phyloP scores from a whole-genome alignment of 495 filamentous ascomycete genomes.

The Xylaria curta region DNA sequence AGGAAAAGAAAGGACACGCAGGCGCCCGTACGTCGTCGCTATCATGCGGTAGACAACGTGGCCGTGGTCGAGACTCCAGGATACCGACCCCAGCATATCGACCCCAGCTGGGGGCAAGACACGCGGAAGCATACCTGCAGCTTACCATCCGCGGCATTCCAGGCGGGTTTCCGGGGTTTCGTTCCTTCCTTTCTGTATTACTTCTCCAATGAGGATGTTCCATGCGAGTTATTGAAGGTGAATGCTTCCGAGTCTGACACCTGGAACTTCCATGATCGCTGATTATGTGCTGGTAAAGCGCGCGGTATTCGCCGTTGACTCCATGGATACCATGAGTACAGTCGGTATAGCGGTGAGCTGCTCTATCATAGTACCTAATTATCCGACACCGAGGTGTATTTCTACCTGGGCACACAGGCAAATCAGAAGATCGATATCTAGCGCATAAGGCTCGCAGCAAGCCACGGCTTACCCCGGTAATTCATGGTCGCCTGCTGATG shows the following conservation, averaged over 20 bases:
- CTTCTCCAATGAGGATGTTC: not conserved
- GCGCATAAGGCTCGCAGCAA: not conserved
- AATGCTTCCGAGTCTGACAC: not conserved
- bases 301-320: not conserved
- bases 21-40: not conserved
- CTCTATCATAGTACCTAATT: constrained; percentile 4
- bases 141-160: constrained; percentile 17
- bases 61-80: not conserved
- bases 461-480: constrained; percentile 5
- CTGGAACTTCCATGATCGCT: not conserved
- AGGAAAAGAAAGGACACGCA: not conserved
- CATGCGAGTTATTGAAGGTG: not conserved
- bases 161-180: constrained; percentile 7
- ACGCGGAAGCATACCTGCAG: constrained; percentile 7
- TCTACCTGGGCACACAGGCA: not conserved
- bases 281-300: not conserved
- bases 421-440: not conserved
- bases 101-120: not conserved
- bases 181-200: not conserved
- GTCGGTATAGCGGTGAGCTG: constrained; percentile 5
- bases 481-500: not conserved
- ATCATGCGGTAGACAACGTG: constrained; percentile 8
- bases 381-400: constrained; percentile 6
- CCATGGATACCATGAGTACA: not conserved
- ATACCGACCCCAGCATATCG: not conserved